These are phyloP conservation scores for Blastocrithidia nonstop DNA, from an alignment of 208 protist species.

Conservation along the genomic window DNA sequence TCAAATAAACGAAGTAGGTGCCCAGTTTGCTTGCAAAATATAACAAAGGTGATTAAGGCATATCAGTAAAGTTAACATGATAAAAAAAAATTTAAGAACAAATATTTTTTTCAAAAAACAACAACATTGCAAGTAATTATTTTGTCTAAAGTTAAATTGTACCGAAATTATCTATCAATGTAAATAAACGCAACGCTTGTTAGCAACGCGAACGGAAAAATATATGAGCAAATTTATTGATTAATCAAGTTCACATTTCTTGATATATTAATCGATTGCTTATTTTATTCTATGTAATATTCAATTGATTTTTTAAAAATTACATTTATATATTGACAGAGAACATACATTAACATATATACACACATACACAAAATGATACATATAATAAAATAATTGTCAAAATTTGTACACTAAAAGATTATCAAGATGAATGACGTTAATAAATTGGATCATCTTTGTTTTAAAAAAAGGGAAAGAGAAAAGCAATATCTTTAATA, in stretches of 20 bases:
- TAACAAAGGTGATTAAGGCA: slow-evolving; percentile 9
- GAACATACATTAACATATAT: slow-evolving; percentile 3
- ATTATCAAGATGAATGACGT: too few relatives aligned
- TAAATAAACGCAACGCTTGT: too few relatives aligned
- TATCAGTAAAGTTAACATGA: slow-evolving; percentile 18
- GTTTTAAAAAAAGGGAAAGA: too few relatives aligned
- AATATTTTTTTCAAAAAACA: neutral
- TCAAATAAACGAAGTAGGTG: slow-evolving; percentile 35
- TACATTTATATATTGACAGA: neutral
- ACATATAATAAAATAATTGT: slow-evolving; percentile 5
- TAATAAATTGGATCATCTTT: too few relatives aligned
- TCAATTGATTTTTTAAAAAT: neutral
- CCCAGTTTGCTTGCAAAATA: slow-evolving; percentile 52
- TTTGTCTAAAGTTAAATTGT: too few relatives aligned
- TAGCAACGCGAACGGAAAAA: too few relatives aligned
- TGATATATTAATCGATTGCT: neutral
- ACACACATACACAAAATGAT: slow-evolving; percentile 1
- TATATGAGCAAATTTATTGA: too few relatives aligned
- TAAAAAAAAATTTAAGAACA: too few relatives aligned
- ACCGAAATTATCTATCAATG: too few relatives aligned
- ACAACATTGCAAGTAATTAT: too few relatives aligned
- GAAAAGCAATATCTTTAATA: too few relatives aligned
- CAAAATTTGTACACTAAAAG: neutral
- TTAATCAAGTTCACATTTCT: too few relatives aligned
- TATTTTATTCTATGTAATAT: neutral